Evolutionary conservation across 169 alveolate species (phyloP), one percentile per base, ranked within the genome.

Genomic region (Plasmodium falciparum): DNA sequence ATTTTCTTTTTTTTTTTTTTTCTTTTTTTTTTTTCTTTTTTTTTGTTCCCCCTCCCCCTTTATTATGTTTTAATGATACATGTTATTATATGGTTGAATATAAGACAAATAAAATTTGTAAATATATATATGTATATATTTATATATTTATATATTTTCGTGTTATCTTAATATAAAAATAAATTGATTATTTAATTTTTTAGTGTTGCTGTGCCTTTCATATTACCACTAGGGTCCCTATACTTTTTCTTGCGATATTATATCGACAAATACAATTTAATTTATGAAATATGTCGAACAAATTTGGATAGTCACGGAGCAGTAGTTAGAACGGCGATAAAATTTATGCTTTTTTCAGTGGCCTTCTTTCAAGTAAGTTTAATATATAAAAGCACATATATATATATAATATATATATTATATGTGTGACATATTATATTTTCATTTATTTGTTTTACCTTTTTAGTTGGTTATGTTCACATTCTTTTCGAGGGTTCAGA

Each of bases 221-320:
- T 94, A 62, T 91, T 89, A 6, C 83, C 93, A 9, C 76, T 94
- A 50, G 96, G 95, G 11, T 89, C 95, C 11, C 73, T 93, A 6
- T 94, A 94, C 67, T 94, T 94, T 88, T 94, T 92, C 15, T 49
- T 92, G 11, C 89, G 96, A 43, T 94, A 92, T 89, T 92, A 91
- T 66, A 94, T 94, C 63, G 96, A 94, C 88, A 90, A 95, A 59
- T 93, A 94, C 74, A 94, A 94, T 39, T 69, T 94, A 66, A 93
- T 94, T 47, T 90, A 93, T 92, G 90, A 88, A 61, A 62, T 94
- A 33, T 90, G 90, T 63, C 88, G 94, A 70, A 80, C 94, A 54
- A 94, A 93, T 66, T 90, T 94, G 88, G 96, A 94, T 70, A 88
- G 94, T 49, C 91, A 94, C 12, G 96, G 96, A 45, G 89, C 93